Conservation (phyloP, 1,284 basidiomycete genomes). For the Heterobasidion irregulare region DNA sequence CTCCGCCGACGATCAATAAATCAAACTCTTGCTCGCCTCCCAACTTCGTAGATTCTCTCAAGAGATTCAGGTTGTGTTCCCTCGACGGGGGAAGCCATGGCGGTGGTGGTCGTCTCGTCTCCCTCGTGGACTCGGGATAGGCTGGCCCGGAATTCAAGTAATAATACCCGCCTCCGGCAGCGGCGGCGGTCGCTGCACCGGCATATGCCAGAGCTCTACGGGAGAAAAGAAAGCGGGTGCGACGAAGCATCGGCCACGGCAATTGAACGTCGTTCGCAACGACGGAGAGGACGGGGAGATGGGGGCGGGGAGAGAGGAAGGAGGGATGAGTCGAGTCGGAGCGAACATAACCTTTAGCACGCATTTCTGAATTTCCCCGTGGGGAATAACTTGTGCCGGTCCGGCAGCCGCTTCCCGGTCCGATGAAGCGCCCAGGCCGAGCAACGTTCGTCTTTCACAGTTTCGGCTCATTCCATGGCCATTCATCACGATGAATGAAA, state of each 20-base stretch:
- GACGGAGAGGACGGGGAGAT: too few relatives aligned
- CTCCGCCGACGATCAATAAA: conserved; percentile 84
- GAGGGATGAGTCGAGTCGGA: too few relatives aligned
- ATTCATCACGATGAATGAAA: too few relatives aligned
- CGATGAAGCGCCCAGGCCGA: too few relatives aligned
- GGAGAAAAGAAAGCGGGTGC: conserved; percentile 38
- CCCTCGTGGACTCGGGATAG: conserved; percentile 51
- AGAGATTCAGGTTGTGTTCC: conserved; percentile 50
- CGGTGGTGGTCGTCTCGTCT: conserved; percentile 57
- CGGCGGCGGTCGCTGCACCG: conserved; percentile 40
- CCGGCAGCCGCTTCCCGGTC: too few relatives aligned
- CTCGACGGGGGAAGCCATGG: conserved; percentile 71
- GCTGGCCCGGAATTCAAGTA: conserved; percentile 65
- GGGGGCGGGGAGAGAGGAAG: too few relatives aligned
- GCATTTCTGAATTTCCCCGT: too few relatives aligned
- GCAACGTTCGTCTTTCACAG: too few relatives aligned
- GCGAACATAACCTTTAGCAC: too few relatives aligned
- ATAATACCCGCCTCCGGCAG: conserved; percentile 54
- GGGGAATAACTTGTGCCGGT: too few relatives aligned
- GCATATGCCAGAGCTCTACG: conserved; percentile 43
- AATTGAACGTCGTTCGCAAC: too few relatives aligned
- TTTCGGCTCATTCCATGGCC: too few relatives aligned
- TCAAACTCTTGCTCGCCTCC: conserved; percentile 48
- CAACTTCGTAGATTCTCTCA: conserved; percentile 34
- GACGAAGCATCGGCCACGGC: conserved; percentile 24